These are phyloP conservation scores for Penicillium soppii DNA, from an alignment of 495 filamentous ascomycete species.

Conservation along the genomic window DNA sequence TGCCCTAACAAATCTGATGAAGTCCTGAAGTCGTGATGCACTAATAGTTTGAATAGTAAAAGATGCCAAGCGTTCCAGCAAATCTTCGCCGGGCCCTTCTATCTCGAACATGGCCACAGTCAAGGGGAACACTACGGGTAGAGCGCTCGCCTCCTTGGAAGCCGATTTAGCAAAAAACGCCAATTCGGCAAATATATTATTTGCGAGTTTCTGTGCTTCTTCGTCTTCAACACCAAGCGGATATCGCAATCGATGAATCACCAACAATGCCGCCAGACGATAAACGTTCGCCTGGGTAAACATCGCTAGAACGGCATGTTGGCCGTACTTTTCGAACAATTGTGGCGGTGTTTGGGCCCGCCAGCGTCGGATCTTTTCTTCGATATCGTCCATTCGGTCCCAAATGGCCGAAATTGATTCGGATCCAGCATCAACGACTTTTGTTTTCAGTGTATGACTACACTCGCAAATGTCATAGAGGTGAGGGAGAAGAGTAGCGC, in stretches of 20 bases:
- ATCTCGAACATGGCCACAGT: conserved; percentile 31
- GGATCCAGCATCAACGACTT: neutral
- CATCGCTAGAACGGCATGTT: conserved; percentile 27
- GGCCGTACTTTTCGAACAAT: conserved; percentile 16
- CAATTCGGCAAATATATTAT: conserved; percentile 26
- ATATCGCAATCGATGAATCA: conserved; percentile 35
- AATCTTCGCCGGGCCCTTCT: conserved; percentile 19
- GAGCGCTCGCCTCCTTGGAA: conserved; percentile 13
- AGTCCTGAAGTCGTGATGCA: conserved; percentile 20
- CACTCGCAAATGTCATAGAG: conserved; percentile 34
- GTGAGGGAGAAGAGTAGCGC: conserved; percentile 26
- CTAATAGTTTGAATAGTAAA: conserved; percentile 25
- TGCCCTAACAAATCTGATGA: conserved; percentile 23
- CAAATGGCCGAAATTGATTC: conserved; percentile 6
- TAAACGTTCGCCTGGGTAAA: conserved; percentile 34
- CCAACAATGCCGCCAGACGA: conserved; percentile 27
- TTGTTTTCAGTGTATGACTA: conserved; percentile 21
- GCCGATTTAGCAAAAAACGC: conserved; percentile 19
- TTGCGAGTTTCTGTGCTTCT: conserved; percentile 17
- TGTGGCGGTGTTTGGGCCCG: conserved; percentile 15
- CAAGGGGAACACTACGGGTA: conserved; percentile 28
- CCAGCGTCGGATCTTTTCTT: conserved; percentile 26
- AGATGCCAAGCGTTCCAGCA: conserved; percentile 18
- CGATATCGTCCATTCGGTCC: conserved; percentile 23
- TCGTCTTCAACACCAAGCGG: conserved; percentile 26